Percentiles rank a stretch among this genome's conserved stretches.
Conservation (phyloP, 208 protist species). For the Acanthamoeba divionensis region DNA sequence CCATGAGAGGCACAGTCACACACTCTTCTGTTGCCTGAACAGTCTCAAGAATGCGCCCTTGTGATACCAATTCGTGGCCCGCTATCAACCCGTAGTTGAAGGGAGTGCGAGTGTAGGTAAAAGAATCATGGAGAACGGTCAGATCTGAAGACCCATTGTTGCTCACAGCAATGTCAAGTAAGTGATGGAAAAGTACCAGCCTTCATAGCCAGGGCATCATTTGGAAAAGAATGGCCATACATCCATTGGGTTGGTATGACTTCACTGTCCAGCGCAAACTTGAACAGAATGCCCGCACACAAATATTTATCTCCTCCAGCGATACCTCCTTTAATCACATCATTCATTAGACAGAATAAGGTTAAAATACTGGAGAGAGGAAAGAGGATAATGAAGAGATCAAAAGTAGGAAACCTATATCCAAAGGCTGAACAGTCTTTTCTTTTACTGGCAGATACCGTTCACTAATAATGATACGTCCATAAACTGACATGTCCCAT, state of each 20-base stretch:
- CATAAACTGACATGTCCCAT: no score
- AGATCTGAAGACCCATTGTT: background rate
- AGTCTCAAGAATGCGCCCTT: background rate
- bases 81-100: background rate
- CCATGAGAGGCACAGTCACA: constrained; percentile 7
- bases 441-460: constrained; percentile 7
- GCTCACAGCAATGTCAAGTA: background rate
- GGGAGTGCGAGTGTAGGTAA: background rate
- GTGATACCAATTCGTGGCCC: background rate
- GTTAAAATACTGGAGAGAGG: background rate
- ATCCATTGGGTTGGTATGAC: constrained; percentile 28
- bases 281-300: constrained; percentile 56
- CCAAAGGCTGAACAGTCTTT: background rate
- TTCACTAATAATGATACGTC: constrained; percentile 49
- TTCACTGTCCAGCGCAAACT: constrained; percentile 47
- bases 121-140: background rate
- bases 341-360: background rate
- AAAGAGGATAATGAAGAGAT: background rate
- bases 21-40: background rate
- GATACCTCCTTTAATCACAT: background rate
- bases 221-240: constrained; percentile 3
- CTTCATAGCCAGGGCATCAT: background rate
- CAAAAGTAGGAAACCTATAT: background rate
- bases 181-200: background rate
- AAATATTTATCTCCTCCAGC: constrained; percentile 52